Base-by-base conservation (phyloP, 108 stramenopile genomes). In the Cylindrotheca fusiformis region DNA sequence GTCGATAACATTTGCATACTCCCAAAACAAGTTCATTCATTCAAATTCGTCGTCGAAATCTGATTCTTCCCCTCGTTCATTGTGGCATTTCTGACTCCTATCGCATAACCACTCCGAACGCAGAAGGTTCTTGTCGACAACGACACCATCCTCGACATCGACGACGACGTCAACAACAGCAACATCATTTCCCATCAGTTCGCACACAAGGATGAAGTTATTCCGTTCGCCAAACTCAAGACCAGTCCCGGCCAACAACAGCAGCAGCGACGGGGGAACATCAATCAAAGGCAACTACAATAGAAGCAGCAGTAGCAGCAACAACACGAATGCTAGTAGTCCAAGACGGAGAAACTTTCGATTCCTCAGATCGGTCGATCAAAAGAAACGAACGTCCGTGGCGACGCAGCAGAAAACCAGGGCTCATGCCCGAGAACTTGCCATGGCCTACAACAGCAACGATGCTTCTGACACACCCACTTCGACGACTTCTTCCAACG, bases 261-360 rank as follows among this genome's bases (percentile, higher is more conserved):
- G 6, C 36, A 41, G 6, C 36, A 14, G 6, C 36, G 36, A 10
- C 36, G 6, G 36, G 10, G 36, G 10, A 41, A 41, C 14, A 6
- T 6, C 36, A 41, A 41, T 36, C 0, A 26, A 56, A 24, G 14
- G 23, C 19, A 20, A 52, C 51, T n/a, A 52, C 23, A 47, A 44
- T 5, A 25, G 1, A 19, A 25, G 46, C 46, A 60, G 30, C 59
- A 60, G 45, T 20, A 44, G 6, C 27, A n/a, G 5, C 3, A 60
- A 24, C 24, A 60, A 8, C 27, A 8, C 0, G 0, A 41, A 14
- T 41, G 10, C 6, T 10, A 41, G 14, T 6, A 41, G 36, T 41
- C 36, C 57, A 20, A 63, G 70, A 50, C 52, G 70, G 33, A 60
- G 70, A 32, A 71, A 71, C 52, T 71, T 71, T 56, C 54, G 70